phyloP scores from a whole-genome alignment of 1,284 basidiomycete genomes.

The Cryptococcus sp. region DNA sequence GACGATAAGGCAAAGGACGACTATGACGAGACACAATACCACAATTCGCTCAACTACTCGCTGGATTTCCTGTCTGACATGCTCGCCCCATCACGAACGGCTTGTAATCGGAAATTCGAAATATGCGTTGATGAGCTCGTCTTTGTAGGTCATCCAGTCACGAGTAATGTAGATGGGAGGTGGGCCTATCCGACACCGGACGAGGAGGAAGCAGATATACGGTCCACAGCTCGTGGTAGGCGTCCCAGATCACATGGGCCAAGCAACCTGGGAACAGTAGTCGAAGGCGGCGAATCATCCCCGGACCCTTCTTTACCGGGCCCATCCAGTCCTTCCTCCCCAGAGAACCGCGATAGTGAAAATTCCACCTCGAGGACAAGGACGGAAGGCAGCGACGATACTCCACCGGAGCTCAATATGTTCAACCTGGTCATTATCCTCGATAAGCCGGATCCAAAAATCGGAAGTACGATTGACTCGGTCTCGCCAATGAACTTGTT shows the following conservation, averaged over 20 bases:
- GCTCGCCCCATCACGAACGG: constrained; percentile 68
- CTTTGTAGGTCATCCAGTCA: constrained; percentile 92
- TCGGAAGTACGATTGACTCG: constrained; percentile 15
- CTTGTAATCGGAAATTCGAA: constrained; percentile 94
- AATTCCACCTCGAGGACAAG: not conserved
- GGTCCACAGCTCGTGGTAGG: constrained; percentile 12
- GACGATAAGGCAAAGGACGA: constrained; percentile 6
- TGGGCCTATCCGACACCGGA: constrained; percentile 52
- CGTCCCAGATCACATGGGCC: constrained; percentile 3
- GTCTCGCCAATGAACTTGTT: constrained; percentile 47
- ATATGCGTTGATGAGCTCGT: constrained; percentile 87
- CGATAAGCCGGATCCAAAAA: constrained; percentile 74
- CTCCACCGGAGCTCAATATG: constrained; percentile 59
- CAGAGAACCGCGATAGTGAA: not conserved
- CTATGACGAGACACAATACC: constrained; percentile 31
- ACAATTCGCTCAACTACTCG: constrained; percentile 64
- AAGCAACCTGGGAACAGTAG: constrained; percentile 19
- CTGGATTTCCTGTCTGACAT: constrained; percentile 75
- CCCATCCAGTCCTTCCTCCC: not conserved
- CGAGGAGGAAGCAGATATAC: constrained; percentile 17
- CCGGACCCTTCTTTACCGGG: not conserved
- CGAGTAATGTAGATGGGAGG: constrained; percentile 64
- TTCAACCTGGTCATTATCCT: constrained; percentile 86
- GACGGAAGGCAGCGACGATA: constrained; percentile 14
- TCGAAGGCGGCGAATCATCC: constrained; percentile 11